phyloP scores from a whole-genome alignment of 78 protist genomes.

The Corallochytrium limacisporum region DNA sequence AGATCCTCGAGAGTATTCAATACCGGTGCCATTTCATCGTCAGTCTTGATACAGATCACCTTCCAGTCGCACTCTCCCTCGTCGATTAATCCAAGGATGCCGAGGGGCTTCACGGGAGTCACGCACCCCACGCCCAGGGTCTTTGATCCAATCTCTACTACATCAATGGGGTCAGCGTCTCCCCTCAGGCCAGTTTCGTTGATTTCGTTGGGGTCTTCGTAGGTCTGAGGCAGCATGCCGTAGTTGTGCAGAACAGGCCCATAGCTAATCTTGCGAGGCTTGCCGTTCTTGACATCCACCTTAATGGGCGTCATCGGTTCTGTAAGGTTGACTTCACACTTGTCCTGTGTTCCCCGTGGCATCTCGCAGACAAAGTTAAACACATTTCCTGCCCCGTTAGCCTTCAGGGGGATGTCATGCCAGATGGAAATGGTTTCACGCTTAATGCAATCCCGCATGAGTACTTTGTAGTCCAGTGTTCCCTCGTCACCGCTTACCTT shows the following conservation, averaged over 20 bases:
- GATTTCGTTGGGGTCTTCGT: conserved; percentile 50
- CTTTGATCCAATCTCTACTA: conserved; percentile 19
- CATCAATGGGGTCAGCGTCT: conserved; percentile 52
- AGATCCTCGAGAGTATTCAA: too few relatives aligned
- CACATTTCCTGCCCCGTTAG: too few relatives aligned
- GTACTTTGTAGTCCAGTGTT: too few relatives aligned
- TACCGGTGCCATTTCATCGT: too few relatives aligned
- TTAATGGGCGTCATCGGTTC: conserved; percentile 18
- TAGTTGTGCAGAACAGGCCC: conserved; percentile 44
- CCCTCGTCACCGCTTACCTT: too few relatives aligned
- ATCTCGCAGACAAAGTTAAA: conserved; percentile 21
- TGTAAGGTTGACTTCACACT: conserved; percentile 15
- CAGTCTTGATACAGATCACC: conserved; percentile 18
- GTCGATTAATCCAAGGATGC: conserved; percentile 35
- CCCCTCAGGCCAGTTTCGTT: conserved; percentile 15
- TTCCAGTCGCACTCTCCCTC: conserved; percentile 59
- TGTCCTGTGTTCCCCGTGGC: conserved; percentile 16
- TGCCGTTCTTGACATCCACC: conserved; percentile 31
- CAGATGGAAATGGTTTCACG: conserved; percentile 27
- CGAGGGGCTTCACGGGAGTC: conserved; percentile 19
- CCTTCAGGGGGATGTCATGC: conserved; percentile 38
- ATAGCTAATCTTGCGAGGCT: conserved; percentile 18
- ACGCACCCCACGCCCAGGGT: conserved; percentile 15
- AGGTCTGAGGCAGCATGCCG: conserved; percentile 56
- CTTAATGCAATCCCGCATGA: too few relatives aligned